Percentiles rank a stretch among this genome's conserved stretches.
phyloP scores from a whole-genome alignment of 2,329 filamentous ascomycete genomes.

The Colletotrichum sp. region DNA sequence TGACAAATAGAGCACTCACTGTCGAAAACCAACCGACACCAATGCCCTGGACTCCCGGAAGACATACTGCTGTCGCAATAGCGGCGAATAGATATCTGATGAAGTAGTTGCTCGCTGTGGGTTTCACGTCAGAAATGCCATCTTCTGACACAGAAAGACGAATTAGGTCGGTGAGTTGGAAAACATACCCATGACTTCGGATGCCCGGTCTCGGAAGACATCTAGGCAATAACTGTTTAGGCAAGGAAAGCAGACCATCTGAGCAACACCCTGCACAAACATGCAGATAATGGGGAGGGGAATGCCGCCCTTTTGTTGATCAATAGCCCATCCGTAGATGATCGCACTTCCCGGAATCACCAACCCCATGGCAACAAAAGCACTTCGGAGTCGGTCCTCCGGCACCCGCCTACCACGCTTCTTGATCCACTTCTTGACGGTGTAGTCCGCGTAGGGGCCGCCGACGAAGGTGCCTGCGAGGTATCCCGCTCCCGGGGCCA shows the following conservation, averaged over 20 bases:
- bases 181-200: slow-evolving; percentile 17
- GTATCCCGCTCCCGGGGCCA: slow-evolving; percentile 73
- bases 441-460: slow-evolving; percentile 70
- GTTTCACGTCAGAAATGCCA: not conserved
- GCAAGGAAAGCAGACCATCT: slow-evolving; percentile 72
- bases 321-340: slow-evolving; percentile 66
- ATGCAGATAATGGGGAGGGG: slow-evolving; percentile 67
- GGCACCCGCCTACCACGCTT: slow-evolving; percentile 65
- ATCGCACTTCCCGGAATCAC: slow-evolving; percentile 70
- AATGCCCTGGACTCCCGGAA: slow-evolving; percentile 74
- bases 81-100: slow-evolving; percentile 78
- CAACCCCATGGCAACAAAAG: slow-evolving; percentile 63
- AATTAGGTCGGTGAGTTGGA: no score
- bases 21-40: slow-evolving; percentile 86
- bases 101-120: slow-evolving; percentile 77
- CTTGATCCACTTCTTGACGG: slow-evolving; percentile 65
- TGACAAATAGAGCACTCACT: slow-evolving; percentile 45
- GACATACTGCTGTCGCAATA: slow-evolving; percentile 70
- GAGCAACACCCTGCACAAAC: slow-evolving; percentile 72
- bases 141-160: not conserved
- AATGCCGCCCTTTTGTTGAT: slow-evolving; percentile 43
- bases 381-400: slow-evolving; percentile 71
- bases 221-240: slow-evolving; percentile 61
- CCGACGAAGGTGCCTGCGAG: slow-evolving; percentile 70
- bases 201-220: slow-evolving; percentile 17